Base-by-base conservation (phyloP, 2,329 filamentous ascomycete species). In the Penicillium sp. region DNA sequence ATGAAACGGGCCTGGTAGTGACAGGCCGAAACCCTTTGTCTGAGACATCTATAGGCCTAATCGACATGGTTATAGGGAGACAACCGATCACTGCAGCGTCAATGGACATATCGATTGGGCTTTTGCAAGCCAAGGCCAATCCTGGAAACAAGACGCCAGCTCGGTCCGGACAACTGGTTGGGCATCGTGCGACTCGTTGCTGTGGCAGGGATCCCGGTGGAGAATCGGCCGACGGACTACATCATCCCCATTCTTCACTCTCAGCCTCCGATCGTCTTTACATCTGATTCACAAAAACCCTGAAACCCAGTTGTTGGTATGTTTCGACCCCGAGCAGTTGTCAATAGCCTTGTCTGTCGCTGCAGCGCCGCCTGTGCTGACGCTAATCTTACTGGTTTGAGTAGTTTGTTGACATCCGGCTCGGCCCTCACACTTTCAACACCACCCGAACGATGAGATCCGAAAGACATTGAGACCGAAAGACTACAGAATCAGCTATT, bases 321-420 rank as follows among this genome's bases (percentile, higher is more conserved):
- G 19, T 21, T 37, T 7, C 5, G 29, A 17, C 25, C 7, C 13
- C 4, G 15, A 9, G 9, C 14, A 28, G 18, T 33, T 19, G 8
- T 16, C 7, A 17, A 28, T 17, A 33, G 26, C 6, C 11, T 23
- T 34, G 28, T 17, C 32, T 27, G 19, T 28, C n/a, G 29, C 27
- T 21, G 38, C 18, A 21, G n/a, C n/a, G n/a, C n/a, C 35, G 11
- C 13, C 29, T 21, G 11, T 19, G 15, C 44, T 38, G 30, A 47
- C 34, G 37, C 40, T 43, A 34, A 48, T 49, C 34, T 57, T 53
- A 51, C 59, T 56, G 38, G 46, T 58, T 61, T 40, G 19, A 59
- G 59, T 60, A 62, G 47, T 62, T 54, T 64, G 60, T 63, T 64
- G 58, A 62, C 56, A 51, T 42, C 41, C 50, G 10, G 21, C 15